Conservation (phyloP, 345 rosid genomes). For the Pelargonium nanum region DNA sequence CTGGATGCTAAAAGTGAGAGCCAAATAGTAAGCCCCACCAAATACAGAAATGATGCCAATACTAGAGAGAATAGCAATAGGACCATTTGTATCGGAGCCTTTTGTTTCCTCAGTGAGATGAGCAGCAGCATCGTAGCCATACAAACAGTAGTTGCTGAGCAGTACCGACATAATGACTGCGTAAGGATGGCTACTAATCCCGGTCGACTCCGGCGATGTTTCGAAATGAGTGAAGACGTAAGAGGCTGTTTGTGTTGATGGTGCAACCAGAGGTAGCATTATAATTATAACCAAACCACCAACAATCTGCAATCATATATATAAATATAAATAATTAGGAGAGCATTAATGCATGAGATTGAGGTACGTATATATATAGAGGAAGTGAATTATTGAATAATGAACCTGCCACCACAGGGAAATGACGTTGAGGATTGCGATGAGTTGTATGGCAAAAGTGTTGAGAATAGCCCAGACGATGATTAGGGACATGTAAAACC, state of each 20-base stretch:
- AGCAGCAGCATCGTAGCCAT: conserved; percentile 18
- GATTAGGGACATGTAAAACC: conserved; percentile 8
- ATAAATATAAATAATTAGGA: too few relatives aligned
- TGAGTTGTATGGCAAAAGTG: conserved; percentile 12
- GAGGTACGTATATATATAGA: too few relatives aligned
- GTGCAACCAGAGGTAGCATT: conserved; percentile 3
- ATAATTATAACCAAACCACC: conserved; percentile 14
- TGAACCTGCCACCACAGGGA: conserved; percentile 18
- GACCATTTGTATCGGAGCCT: conserved; percentile 11
- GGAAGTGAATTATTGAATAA: neutral
- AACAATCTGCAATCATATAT: conserved; percentile 7
- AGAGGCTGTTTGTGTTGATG: conserved; percentile 10
- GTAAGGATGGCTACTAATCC: conserved; percentile 9
- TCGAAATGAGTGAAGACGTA: conserved; percentile 13
- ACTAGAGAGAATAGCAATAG: conserved; percentile 7
- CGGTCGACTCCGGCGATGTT: conserved; percentile 6
- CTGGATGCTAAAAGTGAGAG: conserved; percentile 14
- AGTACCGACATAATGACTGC: conserved; percentile 13
- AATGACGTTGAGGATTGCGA: conserved; percentile 10
- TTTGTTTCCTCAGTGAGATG: conserved; percentile 19
- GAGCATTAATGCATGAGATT: too few relatives aligned
- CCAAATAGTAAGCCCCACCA: conserved; percentile 14
- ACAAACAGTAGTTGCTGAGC: conserved; percentile 14
- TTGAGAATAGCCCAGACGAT: conserved; percentile 14
- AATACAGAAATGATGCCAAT: conserved; percentile 14